Base-by-base conservation (phyloP, 176 grass and related monocot species). In the Carex cristatella region DNA sequence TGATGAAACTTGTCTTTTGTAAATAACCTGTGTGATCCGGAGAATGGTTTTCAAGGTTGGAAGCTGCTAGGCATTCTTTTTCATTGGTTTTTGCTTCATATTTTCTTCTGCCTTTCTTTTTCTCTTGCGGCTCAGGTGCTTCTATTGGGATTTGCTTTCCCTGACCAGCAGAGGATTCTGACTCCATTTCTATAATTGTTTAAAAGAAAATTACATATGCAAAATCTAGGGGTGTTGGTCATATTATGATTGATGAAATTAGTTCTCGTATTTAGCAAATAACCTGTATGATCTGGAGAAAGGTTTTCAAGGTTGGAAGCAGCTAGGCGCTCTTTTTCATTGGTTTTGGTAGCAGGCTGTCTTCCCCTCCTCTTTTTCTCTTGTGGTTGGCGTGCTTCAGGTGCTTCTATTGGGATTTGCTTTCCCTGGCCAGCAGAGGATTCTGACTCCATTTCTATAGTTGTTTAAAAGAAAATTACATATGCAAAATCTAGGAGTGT, bases 101-200 rank as follows among this genome's bases (percentile, higher is more conserved):
- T 67, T 91, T 94, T 65, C 58, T 89, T 79, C 90, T 92, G 70
- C 80, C 85, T 14, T 66, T 76, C 65, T 89, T 91, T 61, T 92
- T 89, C 61, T 18, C 86, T 59, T 72, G 74, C 33, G 74, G 65
- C 27, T 59, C 31, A 12, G 61, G 84, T 31, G 60, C 66, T 31
- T 82, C 38, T n/a, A 51, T 27, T 30, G 61, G 68, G 58, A 81
- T 72, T n/a, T 90, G 93, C 40, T 75, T 90, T 86, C 66, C 67
- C 61, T 79, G 88, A 1, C 33, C 13, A 37, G 32, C 31, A 31
- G 33, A 38, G 33, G 32, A 40, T 40, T 69, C 65, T 37, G 5
- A 84, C 91, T 0, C 86, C 12, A 77, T 73, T 53, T 91, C 91
- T 84, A 88, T 84, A 44, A 88, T 13, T 78, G 76, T 46, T 64